A percentile compares a stretch with the other conserved stretches of the same genome.
Conservation (phyloP, 2,329 filamentous ascomycete species). For the Colletotrichum phormii region DNA sequence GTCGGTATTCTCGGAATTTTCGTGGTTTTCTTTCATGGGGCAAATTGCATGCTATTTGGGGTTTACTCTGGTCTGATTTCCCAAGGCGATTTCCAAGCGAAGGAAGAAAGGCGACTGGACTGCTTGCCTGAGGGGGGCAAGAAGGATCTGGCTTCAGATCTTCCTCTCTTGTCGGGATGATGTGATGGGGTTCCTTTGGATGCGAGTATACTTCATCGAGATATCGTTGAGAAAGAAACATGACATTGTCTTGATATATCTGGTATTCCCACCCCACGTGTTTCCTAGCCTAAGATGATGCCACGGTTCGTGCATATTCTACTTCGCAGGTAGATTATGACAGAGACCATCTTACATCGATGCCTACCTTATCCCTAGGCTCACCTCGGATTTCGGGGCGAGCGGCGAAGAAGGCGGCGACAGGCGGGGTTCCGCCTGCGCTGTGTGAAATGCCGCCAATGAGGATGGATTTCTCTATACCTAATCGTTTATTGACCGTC, state of each 20-base stretch:
- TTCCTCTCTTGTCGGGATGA: not conserved
- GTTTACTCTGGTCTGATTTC: constrained; percentile 11
- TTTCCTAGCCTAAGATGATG: no score
- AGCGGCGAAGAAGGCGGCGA: no score
- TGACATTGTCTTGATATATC: not conserved
- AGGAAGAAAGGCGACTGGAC: not conserved
- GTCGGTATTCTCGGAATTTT: not conserved
- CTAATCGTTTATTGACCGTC: no score
- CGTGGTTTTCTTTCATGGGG: not conserved
- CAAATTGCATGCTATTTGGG: constrained; percentile 23
- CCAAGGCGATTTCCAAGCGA: not conserved
- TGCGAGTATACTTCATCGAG: not conserved
- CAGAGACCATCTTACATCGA: no score
- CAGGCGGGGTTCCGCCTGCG: no score
- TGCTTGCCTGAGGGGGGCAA: not conserved
- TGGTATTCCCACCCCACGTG: no score
- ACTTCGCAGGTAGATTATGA: no score
- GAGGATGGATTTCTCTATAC: no score
- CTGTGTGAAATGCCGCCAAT: no score
- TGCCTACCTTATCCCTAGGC: no score
- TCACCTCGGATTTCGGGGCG: no score
- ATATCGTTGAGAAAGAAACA: not conserved
- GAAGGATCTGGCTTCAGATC: not conserved
- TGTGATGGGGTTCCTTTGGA: not conserved
- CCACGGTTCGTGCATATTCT: no score